Conservation (phyloP, 352 stramenopile species). For the Phytophthora litchii region DNA sequence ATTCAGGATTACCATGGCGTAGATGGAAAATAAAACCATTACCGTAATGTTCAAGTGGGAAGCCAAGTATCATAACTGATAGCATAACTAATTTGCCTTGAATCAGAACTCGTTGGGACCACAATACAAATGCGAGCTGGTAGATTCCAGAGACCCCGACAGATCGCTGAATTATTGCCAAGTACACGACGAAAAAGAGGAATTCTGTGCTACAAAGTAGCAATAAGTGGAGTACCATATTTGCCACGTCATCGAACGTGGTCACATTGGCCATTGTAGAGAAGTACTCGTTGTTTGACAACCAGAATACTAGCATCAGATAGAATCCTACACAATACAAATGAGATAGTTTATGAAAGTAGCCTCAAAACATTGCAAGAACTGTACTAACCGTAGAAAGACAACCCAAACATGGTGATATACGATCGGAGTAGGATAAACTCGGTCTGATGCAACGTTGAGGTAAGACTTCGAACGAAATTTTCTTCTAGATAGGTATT, state of each 20-base stretch:
- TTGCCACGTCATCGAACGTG: slow-evolving; percentile 10
- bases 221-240: slow-evolving; percentile 11
- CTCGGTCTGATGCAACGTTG: slow-evolving; percentile 27
- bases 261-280: slow-evolving; percentile 21
- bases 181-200: slow-evolving; percentile 26
- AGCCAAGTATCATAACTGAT: slow-evolving; percentile 25
- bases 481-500: slow-evolving; percentile 7
- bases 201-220: slow-evolving; percentile 23
- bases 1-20: too few relatives aligned
- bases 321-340: slow-evolving; percentile 3
- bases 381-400: slow-evolving; percentile 20
- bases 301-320: not conserved
- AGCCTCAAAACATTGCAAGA: not conserved
- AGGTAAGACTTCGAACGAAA: slow-evolving; percentile 15
- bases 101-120: slow-evolving; percentile 28
- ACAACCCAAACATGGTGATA: slow-evolving; percentile 18
- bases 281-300: slow-evolving; percentile 24
- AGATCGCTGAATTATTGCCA: slow-evolving; percentile 5
- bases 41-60: slow-evolving; percentile 31
- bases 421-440: slow-evolving; percentile 36
- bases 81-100: slow-evolving; percentile 28
- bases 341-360: slow-evolving; percentile 3
- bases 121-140: slow-evolving; percentile 35
- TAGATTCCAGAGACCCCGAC: slow-evolving; percentile 7
- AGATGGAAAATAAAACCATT: slow-evolving; percentile 23